A percentile compares a stretch with the other conserved stretches of the same genome.
Evolutionary conservation across 2,329 filamentous ascomycete genomes (phyloP).

Genomic region (Diaporthe caulivora): DNA sequence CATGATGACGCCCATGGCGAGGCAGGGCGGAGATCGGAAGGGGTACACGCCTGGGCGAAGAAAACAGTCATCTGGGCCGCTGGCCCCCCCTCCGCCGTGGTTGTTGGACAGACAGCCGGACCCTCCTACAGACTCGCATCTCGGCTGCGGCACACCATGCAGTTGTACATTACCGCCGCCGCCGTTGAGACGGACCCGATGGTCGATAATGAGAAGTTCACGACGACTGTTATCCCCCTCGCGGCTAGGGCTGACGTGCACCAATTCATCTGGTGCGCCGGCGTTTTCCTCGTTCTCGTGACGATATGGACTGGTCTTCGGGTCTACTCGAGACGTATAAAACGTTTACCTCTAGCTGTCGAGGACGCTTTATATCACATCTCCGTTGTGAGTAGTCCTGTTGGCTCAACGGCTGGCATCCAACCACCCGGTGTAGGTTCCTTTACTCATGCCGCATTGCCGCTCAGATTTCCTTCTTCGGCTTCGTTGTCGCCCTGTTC

Average conservation of each 20-base stretch:
- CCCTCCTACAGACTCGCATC: conserved; percentile 13
- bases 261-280: conserved; percentile 32
- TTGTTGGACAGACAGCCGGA: not conserved
- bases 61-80: conserved; percentile 1
- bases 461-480: conserved; percentile 15
- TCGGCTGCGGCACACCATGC: conserved; percentile 9
- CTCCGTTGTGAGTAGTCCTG: conserved; percentile 10
- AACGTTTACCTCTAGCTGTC: conserved; percentile 7
- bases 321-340: conserved; percentile 31
- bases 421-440: too few species aligned
- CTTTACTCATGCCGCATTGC: not conserved
- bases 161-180: not conserved
- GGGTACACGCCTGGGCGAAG: not conserved
- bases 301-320: conserved; percentile 33
- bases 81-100: not conserved
- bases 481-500: conserved; percentile 31
- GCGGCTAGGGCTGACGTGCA: conserved; percentile 7
- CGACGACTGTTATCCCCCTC: conserved; percentile 23
- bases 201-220: not conserved
- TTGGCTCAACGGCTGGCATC: not conserved
- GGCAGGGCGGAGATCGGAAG: not conserved
- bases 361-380: conserved; percentile 31
- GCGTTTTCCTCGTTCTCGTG: conserved; percentile 26
- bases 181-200: not conserved
- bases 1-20: not conserved